Conservation (phyloP, 2,329 filamentous ascomycete species). For the Nothomitra cinnamomea region DNA sequence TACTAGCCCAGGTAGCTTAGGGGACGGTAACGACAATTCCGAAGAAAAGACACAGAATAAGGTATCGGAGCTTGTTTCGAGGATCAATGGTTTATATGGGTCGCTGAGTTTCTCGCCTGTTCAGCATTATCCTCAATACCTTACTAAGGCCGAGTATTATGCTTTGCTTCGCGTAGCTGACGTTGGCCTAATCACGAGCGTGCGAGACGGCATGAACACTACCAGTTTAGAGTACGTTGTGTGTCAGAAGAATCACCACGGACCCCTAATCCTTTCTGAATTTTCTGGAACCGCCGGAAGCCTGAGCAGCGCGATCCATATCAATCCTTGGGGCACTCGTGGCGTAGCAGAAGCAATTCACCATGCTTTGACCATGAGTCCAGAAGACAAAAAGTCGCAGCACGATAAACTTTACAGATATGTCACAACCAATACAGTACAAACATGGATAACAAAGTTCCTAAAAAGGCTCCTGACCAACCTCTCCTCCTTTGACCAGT, state of each 20-base stretch:
- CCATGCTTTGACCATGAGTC: conserved; percentile 59
- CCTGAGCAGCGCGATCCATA: conserved; percentile 73
- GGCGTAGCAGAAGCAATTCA: conserved; percentile 76
- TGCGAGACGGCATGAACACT: conserved; percentile 95
- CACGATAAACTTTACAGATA: conserved; percentile 65
- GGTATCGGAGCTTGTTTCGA: conserved; percentile 77
- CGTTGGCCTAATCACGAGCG: conserved; percentile 85
- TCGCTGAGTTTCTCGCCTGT: conserved; percentile 80
- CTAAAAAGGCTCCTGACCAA: conserved; percentile 66
- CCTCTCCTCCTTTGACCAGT: conserved; percentile 57
- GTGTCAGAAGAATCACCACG: conserved; percentile 72
- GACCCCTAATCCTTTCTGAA: conserved; percentile 84
- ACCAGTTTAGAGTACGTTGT: conserved; percentile 90
- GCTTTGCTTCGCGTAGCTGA: conserved; percentile 81
- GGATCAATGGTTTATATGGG: conserved; percentile 82
- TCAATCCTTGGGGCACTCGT: conserved; percentile 87
- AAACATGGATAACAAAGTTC: conserved; percentile 69
- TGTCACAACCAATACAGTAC: conserved; percentile 71
- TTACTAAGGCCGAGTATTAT: conserved; percentile 82
- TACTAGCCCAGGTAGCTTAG: conserved; percentile 69
- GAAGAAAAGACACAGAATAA: conserved; percentile 73
- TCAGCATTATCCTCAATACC: conserved; percentile 86
- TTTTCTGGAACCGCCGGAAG: conserved; percentile 89
- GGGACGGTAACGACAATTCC: conserved; percentile 59
- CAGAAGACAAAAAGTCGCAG: conserved; percentile 46